Evolutionary conservation across 495 filamentous ascomycete genomes (phyloP).

Genomic region (Cetradonia linearis): DNA sequence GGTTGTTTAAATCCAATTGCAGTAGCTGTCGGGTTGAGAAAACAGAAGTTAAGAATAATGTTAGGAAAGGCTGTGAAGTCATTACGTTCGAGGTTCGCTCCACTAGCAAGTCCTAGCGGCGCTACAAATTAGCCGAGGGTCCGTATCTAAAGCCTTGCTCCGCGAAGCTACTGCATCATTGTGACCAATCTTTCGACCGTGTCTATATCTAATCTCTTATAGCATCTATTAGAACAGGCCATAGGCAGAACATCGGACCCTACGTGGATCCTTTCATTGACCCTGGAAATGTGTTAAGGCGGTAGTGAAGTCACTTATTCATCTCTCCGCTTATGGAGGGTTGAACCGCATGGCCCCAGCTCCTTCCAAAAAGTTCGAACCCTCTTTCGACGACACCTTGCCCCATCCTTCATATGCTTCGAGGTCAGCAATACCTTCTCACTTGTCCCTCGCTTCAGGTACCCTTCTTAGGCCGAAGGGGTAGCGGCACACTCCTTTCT

Average conservation of each 20-base stretch:
- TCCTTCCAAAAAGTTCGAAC: constrained; percentile 41
- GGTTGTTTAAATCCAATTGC: neutral
- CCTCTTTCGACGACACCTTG: constrained; percentile 23
- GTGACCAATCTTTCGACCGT: neutral
- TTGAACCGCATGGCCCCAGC: constrained; percentile 35
- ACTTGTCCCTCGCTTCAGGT: constrained; percentile 9
- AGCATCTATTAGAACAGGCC: neutral
- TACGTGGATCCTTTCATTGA: neutral
- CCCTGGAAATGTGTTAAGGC: constrained; percentile 10
- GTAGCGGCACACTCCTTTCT: constrained; percentile 12
- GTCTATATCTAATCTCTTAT: neutral
- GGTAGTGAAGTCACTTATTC: constrained; percentile 18
- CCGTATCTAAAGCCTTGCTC: constrained; percentile 3
- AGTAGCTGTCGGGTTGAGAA: neutral
- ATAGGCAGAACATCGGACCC: neutral
- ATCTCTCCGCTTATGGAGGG: constrained; percentile 35
- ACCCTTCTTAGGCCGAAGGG: constrained; percentile 12
- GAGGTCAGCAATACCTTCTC: constrained; percentile 20
- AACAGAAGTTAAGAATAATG: neutral
- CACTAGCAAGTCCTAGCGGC: constrained; percentile 3
- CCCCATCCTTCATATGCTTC: constrained; percentile 13
- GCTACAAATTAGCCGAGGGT: constrained; percentile 12
- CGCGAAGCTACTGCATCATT: constrained; percentile 8
- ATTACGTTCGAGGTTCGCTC: constrained; percentile 3
- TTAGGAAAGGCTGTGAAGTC: constrained; percentile 1